Evolutionary conservation across 1,139 yeast species (phyloP), one percentile per base, ranked within the genome.

Genomic region (Suhomyces atakaporum): DNA sequence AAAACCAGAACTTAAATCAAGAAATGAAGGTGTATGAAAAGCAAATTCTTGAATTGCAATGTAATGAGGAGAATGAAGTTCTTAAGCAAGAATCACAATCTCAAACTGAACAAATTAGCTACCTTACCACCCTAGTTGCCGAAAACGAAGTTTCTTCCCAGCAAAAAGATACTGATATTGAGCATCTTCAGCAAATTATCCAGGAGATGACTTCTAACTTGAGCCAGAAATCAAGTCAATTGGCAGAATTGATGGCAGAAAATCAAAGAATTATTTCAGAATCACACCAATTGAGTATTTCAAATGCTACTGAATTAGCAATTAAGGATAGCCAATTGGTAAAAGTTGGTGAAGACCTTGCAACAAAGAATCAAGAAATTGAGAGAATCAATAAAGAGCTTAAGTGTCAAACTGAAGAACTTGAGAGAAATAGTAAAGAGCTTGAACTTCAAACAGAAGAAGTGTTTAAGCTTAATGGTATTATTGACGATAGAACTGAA

Each of bases 401-500:
- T 10, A 10, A 22, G 5, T 22, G 12, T 22, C 11, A 7, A 22
- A 22, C 26, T 3, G 14, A 22, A 23, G 28, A 30, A 8, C 19
- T 29, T 10, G 18, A 11, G 4, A 19, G 22, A 19, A 32, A 23
- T 5, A 10, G 11, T 7, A 6, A 35, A 16, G 34, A 29, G 15
- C 20, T 31, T 9, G 35, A 38, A 7, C 10, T 15, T 25, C 9
- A 25, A 12, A 16, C 27, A 2, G 9, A 16, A 5, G 32, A 33
- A 11, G 28, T 35, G 21, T 4, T 12, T 4, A 20, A 24, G 24
- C 39, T 43, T 26, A 27, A 30, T 12, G 31, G 32, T 8, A 33
- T 36, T 12, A 29, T 44, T 12, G 46, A 43, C 13, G 27, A 35
- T n/a, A 38, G 46, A 32, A 19, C 40, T 4, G 46, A 43, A 27